Percentiles rank a stretch among this genome's conserved stretches.
Conservation (phyloP, 129 eudicot species). For the Scalesia atractyloides region DNA sequence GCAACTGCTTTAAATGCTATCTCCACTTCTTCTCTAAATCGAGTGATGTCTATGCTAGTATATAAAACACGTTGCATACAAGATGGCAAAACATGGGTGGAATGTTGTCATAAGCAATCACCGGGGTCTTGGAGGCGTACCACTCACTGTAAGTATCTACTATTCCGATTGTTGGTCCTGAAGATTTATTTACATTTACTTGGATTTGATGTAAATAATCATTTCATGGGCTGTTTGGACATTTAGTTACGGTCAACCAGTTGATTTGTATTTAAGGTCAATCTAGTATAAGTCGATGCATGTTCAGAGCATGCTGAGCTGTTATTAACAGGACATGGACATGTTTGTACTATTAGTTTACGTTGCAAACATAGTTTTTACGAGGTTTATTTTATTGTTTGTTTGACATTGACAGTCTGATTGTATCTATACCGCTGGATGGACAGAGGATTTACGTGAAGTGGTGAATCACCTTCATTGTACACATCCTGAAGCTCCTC, state of each 20-base stretch:
- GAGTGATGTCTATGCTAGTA: conserved; percentile 48
- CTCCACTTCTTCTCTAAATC: conserved; percentile 17
- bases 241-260: not conserved
- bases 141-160: conserved; percentile 70
- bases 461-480: conserved; percentile 61
- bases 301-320: not conserved
- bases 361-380: not conserved
- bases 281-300: not conserved
- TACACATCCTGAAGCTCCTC: conserved; percentile 57
- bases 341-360: not conserved
- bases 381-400: not conserved
- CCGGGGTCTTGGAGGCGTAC: conserved; percentile 87
- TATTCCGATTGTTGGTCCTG: not conserved
- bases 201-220: not conserved
- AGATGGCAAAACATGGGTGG: conserved; percentile 68
- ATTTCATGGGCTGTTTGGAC: not conserved
- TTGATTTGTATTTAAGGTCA: not conserved
- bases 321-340: not conserved
- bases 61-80: conserved; percentile 60
- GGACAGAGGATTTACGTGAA: conserved; percentile 74
- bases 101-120: conserved; percentile 87
- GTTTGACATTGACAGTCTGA: conserved; percentile 67
- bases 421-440: conserved; percentile 77
- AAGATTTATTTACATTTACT: conserved; percentile 4
- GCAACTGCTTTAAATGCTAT: conserved; percentile 6